Evolutionary conservation across 108 stramenopile genomes (phyloP).

Genomic region (Conticribra weissflogii): DNA sequence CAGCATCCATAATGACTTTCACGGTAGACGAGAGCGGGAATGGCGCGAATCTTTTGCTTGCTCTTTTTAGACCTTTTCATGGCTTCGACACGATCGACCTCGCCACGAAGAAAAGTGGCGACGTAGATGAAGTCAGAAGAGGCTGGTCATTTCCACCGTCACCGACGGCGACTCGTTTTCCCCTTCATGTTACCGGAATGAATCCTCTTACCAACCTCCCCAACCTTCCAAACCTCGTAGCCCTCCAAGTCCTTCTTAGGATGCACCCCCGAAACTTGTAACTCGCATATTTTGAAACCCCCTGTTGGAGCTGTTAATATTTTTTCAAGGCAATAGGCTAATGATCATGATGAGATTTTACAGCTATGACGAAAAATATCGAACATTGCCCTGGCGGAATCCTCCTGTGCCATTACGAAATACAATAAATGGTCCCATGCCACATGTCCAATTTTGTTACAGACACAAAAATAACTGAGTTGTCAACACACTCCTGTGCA

Average conservation of each 20-base stretch:
- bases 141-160: slow-evolving; percentile 16
- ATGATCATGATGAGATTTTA: too few species aligned
- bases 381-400: too few species aligned
- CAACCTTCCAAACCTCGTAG: not conserved
- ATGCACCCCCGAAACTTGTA: slow-evolving; percentile 23
- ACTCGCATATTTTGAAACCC: slow-evolving; percentile 30
- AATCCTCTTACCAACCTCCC: not conserved
- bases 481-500: too few species aligned
- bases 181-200: not conserved
- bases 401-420: too few species aligned
- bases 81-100: slow-evolving; percentile 30
- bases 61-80: slow-evolving; percentile 8
- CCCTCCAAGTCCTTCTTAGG: slow-evolving; percentile 20
- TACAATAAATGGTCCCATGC: too few species aligned
- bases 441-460: too few species aligned
- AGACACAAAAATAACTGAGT: too few species aligned
- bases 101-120: slow-evolving; percentile 29
- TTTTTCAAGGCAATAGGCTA: too few species aligned
- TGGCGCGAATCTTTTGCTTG: slow-evolving; percentile 35
- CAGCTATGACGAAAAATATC: too few species aligned
- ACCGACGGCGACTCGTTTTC: slow-evolving; percentile 10
- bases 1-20: slow-evolving; percentile 19
- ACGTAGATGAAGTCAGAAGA: slow-evolving; percentile 34
- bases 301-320: slow-evolving; percentile 18
- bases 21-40: slow-evolving; percentile 14